Evolutionary conservation across 345 rosid genomes (phyloP).

Genomic region (Linum trigynum): DNA sequence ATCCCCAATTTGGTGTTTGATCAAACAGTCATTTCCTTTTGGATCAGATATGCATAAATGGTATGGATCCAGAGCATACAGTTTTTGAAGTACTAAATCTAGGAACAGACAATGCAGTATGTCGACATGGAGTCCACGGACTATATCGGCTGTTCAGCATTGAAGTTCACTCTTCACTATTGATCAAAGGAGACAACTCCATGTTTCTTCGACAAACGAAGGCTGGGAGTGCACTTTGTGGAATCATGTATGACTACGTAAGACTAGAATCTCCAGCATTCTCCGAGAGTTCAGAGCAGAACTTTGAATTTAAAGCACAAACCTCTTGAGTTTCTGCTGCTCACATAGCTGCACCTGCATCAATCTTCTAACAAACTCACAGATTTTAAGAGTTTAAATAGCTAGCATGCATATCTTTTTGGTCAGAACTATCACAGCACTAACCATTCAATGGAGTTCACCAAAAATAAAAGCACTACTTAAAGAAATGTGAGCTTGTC

Average conservation of each 20-base stretch:
- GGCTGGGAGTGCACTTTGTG: constrained; percentile 25
- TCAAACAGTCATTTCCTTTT: too few species aligned
- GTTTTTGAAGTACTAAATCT: constrained; percentile 19
- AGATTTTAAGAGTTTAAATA: too few species aligned
- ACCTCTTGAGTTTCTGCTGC: too few species aligned
- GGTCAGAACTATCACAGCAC: too few species aligned
- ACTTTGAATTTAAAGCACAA: too few species aligned
- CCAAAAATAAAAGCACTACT: too few species aligned
- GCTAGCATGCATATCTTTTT: too few species aligned
- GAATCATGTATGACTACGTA: constrained; percentile 29
- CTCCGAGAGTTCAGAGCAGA: not conserved
- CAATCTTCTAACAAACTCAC: too few species aligned
- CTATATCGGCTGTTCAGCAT: constrained; percentile 19
- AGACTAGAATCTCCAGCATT: constrained; percentile 31
- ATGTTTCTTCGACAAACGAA: constrained; percentile 23
- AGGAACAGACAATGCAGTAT: constrained; percentile 29
- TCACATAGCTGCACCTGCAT: too few species aligned
- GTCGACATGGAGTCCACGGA: constrained; percentile 33
- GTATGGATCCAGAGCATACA: constrained; percentile 9
- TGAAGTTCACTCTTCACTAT: constrained; percentile 17
- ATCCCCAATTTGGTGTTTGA: too few species aligned
- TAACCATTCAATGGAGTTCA: too few species aligned
- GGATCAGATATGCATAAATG: constrained; percentile 23
- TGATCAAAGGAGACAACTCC: constrained; percentile 28
- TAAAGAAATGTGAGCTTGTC: too few species aligned